Conservation (phyloP, 352 stramenopile genomes). For the Globisporangium rhizosaccharum region DNA sequence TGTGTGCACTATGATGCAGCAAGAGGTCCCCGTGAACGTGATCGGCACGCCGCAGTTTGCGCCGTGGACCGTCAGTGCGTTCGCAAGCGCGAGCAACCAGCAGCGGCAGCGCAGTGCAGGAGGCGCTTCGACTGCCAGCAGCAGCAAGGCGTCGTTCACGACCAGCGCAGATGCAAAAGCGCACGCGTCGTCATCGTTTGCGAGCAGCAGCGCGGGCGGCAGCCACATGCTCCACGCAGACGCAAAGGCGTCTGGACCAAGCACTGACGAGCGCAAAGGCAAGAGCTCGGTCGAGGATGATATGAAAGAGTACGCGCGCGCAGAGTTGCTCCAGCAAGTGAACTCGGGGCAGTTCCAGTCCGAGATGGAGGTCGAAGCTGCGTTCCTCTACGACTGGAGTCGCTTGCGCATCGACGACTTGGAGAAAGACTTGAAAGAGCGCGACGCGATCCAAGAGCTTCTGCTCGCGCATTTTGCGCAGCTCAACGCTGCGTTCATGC, state of each 20-base stretch:
- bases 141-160: not conserved
- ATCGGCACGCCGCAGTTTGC: constrained; percentile 69
- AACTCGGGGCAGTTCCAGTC: constrained; percentile 76
- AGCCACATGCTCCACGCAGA: not conserved
- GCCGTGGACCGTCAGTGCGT: constrained; percentile 55
- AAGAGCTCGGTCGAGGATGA: constrained; percentile 28
- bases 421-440: constrained; percentile 36
- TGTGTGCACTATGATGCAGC: constrained; percentile 20
- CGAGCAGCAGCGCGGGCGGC: not conserved
- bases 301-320: constrained; percentile 55
- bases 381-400: constrained; percentile 77
- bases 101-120: constrained; percentile 1
- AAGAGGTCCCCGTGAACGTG: constrained; percentile 78
- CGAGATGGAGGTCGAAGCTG: constrained; percentile 72
- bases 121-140: not conserved
- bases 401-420: constrained; percentile 52
- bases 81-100: constrained; percentile 24
- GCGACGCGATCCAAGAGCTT: constrained; percentile 46
- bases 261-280: constrained; percentile 4
- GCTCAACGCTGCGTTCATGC: constrained; percentile 64
- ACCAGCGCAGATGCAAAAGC: constrained; percentile 1
- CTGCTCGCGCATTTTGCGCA: constrained; percentile 45
- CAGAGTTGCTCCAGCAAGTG: constrained; percentile 68
- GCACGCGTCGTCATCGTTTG: not conserved
- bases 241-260: constrained; percentile 11